Base-by-base conservation (phyloP, 371 early-diverging fungal genomes). In the Mortierella sp. region DNA sequence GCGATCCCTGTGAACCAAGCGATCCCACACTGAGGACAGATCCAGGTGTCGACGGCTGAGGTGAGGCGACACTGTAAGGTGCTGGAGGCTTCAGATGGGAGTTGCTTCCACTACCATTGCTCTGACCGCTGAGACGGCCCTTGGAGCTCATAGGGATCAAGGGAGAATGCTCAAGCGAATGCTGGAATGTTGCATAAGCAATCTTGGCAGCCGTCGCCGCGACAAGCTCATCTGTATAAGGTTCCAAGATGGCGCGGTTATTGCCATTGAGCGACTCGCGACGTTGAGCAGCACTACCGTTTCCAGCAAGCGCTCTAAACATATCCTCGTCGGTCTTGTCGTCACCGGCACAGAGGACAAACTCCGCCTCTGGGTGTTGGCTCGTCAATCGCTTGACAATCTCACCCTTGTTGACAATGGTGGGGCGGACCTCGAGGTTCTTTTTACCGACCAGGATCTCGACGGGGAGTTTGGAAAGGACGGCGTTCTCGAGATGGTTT, bases 301-400 rank as follows among this genome's bases (percentile, higher is more conserved):
- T 71, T 8, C 81, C 81, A 1, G 81, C 90, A 69, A 96, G 80
- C 0, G 91, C 93, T 40, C 94, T 92, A 88, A 95, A 96, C 98
- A 99, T 98, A 85, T 98, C 99, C 85, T 98, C 98, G 86, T 99
- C 99, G 0, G 99, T 98, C 87, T 95, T 93, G 87, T 98, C 98
- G 83, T 99, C 98, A 43, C 99, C 98, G 19, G 96, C 98, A 86
- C 98, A 98, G 34, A 97, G 90, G 5, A 97, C 91, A 87, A 98
- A 98, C 76, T 96, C 97, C 40, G 92, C 92, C 44, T 93, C 92
- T 0, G 93, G 91, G 61, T 89, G 88, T 61, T 81, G 81, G 13
- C 82, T 78, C 46, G 95, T 71, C 34, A 99, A 85, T 11, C 95
- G 93, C 81, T 97, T 97, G 80, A 98, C 95, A 74, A 98, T 96